phyloP scores from a whole-genome alignment of 371 early-diverging fungal genomes.

The Haplosporangium sp. region DNA sequence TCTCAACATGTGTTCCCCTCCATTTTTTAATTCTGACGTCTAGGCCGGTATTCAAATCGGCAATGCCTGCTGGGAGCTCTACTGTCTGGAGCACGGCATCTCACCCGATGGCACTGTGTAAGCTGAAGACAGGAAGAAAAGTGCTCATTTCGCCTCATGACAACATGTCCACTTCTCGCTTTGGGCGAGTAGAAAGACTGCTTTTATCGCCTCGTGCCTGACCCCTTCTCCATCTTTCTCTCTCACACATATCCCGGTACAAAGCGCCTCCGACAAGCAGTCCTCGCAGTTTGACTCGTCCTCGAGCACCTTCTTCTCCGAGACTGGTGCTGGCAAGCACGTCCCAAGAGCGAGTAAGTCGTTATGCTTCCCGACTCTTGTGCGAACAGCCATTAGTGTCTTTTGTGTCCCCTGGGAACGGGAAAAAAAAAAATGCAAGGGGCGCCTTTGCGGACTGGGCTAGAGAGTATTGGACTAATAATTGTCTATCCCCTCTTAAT shows the following conservation, averaged over 20 bases:
- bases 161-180: not conserved
- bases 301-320: slow-evolving; percentile 96
- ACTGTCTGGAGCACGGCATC: slow-evolving; percentile 97
- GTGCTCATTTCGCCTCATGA: not conserved
- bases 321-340: slow-evolving; percentile 98
- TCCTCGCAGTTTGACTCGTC: slow-evolving; percentile 78
- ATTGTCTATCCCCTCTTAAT: not conserved
- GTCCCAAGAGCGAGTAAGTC: slow-evolving; percentile 88
- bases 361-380: slow-evolving; percentile 30
- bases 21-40: not conserved
- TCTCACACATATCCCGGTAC: slow-evolving; percentile 62
- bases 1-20: not conserved
- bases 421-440: slow-evolving; percentile 1
- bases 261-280: slow-evolving; percentile 62
- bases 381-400: not conserved
- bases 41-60: slow-evolving; percentile 98
- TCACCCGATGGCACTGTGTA: slow-evolving; percentile 84
- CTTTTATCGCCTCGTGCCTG: not conserved
- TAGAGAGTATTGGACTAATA: not conserved
- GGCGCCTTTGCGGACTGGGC: not conserved
- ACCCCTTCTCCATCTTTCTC: too few species aligned
- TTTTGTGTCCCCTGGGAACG: slow-evolving; percentile 9
- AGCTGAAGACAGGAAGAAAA: not conserved
- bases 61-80: slow-evolving; percentile 98
- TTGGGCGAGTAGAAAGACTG: not conserved